phyloP scores from a whole-genome alignment of 495 filamentous ascomycete species.

The Corynascus novoguineensis region DNA sequence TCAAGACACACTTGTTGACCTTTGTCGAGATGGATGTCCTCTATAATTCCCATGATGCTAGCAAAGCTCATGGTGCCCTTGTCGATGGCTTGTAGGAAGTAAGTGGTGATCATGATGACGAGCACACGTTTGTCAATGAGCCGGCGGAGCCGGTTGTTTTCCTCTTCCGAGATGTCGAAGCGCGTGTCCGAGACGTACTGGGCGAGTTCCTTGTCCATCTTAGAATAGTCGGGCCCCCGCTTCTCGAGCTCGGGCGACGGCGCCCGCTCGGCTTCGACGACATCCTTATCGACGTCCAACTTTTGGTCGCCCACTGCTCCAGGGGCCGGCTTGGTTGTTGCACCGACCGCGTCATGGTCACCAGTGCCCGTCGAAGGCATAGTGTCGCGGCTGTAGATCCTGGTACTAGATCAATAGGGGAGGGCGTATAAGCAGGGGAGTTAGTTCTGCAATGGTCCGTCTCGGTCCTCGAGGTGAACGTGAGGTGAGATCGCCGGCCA shows the following conservation, averaged over 20 bases:
- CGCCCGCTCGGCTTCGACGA: slow-evolving; percentile 41
- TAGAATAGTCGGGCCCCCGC: slow-evolving; percentile 42
- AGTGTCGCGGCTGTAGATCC: not conserved
- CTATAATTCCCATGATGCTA: slow-evolving; percentile 61
- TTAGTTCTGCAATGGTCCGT: too few relatives aligned
- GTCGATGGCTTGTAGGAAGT: slow-evolving; percentile 69
- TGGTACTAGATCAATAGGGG: not conserved
- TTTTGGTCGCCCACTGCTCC: not conserved
- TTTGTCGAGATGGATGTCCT: slow-evolving; percentile 48
- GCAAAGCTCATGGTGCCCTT: slow-evolving; percentile 67
- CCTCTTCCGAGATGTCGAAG: slow-evolving; percentile 50
- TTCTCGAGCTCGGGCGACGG: slow-evolving; percentile 1
- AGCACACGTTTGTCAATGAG: slow-evolving; percentile 48
- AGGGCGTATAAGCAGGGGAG: not conserved
- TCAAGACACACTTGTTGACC: slow-evolving; percentile 41
- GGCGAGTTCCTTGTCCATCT: slow-evolving; percentile 59
- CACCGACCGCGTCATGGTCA: not conserved
- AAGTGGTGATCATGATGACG: slow-evolving; percentile 51
- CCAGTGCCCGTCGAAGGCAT: not conserved
- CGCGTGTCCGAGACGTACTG: slow-evolving; percentile 51
- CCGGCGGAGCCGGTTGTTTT: slow-evolving; percentile 47
- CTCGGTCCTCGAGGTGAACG: too few relatives aligned
- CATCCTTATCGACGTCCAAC: slow-evolving; percentile 32
- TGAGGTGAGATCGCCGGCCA: too few relatives aligned
- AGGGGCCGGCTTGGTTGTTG: not conserved